Evolutionary conservation across 108 stramenopile species (phyloP), one percentile per base, ranked within the genome.

Genomic region (Pinguiococcus pyrenoidosus): DNA sequence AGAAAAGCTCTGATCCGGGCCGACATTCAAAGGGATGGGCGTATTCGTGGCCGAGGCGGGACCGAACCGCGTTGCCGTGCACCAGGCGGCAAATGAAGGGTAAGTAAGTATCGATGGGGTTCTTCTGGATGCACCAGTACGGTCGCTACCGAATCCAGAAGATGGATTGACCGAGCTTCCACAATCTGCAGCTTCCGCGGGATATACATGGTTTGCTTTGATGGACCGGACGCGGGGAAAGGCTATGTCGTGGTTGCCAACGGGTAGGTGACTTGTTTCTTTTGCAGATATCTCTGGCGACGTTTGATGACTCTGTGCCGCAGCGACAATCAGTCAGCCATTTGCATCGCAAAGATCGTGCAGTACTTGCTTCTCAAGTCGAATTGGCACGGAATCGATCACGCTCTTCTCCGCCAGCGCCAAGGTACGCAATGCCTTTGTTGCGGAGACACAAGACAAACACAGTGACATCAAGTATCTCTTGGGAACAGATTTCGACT

Each of bases 31-130:
- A n/a, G n/a, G n/a, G n/a, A 38, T 49, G 16, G 57, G 57, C 27
- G 49, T 59, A 21, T 59, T 59, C 18, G 37, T 59, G 1, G 35
- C 16, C 5, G 47, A 17, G 10, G 49, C 49, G n/a, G 37, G 57
- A 1, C 49, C 49, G 30, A 51, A 59, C 40, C 23, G 37, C 20
- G 22, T 49, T 17, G 30, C 37, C 36, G 23, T 59, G 18, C 57
- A 59, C 28, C 57, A 59, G 24, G 57, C 47, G 4, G 57, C 57
- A 0, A 59, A 59, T 43, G 57, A 59, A 21, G 57, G 57, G 7
- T 52, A 25, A n/a, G n/a, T n/a, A n/a, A n/a, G n/a, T n/a, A n/a
- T n/a, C n/a, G n/a, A n/a, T 24, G 9, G 8, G 32, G 32, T 9
- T 32, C 8, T 32, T 5, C 9, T 5, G 32, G 9, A 32, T 8